Conservation (phyloP, 106 monocot genomes). For the Apostasia ramifera region DNA sequence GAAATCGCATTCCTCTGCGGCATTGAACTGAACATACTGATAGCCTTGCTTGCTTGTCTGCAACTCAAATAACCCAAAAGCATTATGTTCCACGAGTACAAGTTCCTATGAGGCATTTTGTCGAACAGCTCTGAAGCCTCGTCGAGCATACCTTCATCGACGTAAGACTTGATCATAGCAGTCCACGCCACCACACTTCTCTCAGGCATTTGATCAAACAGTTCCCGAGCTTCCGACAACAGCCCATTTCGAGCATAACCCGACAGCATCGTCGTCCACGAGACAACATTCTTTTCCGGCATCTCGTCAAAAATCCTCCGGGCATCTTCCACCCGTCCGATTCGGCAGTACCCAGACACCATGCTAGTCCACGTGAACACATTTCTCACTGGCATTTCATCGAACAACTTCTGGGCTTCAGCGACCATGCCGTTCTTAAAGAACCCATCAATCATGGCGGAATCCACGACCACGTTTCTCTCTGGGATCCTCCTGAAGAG, state of each 20-base stretch:
- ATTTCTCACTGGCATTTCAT: constrained; percentile 21
- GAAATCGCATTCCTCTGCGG: constrained; percentile 27
- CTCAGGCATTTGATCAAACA: constrained; percentile 43
- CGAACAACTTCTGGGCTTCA: constrained; percentile 26
- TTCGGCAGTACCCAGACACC: constrained; percentile 24
- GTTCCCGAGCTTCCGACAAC: constrained; percentile 14
- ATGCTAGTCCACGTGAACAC: constrained; percentile 38
- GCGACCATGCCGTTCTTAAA: constrained; percentile 20
- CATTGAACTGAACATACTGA: constrained; percentile 24
- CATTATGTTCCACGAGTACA: constrained; percentile 50
- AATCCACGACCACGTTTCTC: constrained; percentile 26
- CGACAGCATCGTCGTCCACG: constrained; percentile 36
- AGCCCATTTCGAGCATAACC: constrained; percentile 33
- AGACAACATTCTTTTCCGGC: constrained; percentile 33
- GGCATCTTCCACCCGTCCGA: constrained; percentile 14
- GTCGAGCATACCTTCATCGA: constrained; percentile 13
- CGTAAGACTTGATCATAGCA: constrained; percentile 32
- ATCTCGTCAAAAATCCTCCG: constrained; percentile 21
- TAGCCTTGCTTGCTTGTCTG: constrained; percentile 1
- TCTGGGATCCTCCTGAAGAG: constrained; percentile 17
- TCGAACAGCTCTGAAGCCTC: constrained; percentile 29
- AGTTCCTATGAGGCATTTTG: constrained; percentile 26
- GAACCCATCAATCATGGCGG: constrained; percentile 36
- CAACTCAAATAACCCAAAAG: constrained; percentile 24
- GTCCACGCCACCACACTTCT: constrained; percentile 45